Conservation (phyloP, 176 grass and related monocot species). For the Carex scoparia region DNA sequence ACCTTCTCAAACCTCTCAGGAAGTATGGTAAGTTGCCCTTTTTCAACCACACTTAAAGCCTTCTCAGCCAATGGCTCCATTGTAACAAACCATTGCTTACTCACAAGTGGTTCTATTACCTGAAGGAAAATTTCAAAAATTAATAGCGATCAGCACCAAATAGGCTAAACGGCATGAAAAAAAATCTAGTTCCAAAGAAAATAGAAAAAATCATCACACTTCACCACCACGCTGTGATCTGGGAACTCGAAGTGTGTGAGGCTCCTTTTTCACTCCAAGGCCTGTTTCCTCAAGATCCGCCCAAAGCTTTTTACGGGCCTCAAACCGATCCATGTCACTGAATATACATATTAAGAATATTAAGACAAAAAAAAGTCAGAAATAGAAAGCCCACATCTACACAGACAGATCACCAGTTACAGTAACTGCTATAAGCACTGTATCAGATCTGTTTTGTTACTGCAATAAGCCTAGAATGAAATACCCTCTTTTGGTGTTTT, state of each 20-base stretch:
- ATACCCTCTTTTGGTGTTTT: background rate
- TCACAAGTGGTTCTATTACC: constrained; percentile 96
- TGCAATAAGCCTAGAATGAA: background rate
- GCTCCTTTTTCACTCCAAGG: constrained; percentile 88
- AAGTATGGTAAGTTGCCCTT: constrained; percentile 82
- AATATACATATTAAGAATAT: constrained; percentile 20
- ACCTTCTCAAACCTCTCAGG: constrained; percentile 99
- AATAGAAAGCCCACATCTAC: background rate
- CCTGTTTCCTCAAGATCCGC: constrained; percentile 85
- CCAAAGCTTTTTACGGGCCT: constrained; percentile 90
- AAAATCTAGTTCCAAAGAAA: constrained; percentile 16
- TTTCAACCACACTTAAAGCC: constrained; percentile 77
- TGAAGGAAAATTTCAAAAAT: constrained; percentile 31
- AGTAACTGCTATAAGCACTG: background rate
- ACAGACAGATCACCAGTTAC: background rate
- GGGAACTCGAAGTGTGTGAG: constrained; percentile 82
- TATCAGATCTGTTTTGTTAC: background rate
- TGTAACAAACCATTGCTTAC: constrained; percentile 99
- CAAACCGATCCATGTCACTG: constrained; percentile 93
- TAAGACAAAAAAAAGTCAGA: constrained; percentile 20
- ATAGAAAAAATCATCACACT: constrained; percentile 54
- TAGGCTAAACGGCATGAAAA: background rate
- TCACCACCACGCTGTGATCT: constrained; percentile 97
- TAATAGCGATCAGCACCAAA: constrained; percentile 22
- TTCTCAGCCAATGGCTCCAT: constrained; percentile 95